A percentile compares a stretch with the other conserved stretches of the same genome.
These are phyloP conservation scores for Blastocystis sp. DNA, from an alignment of 352 stramenopile species.

Conservation along the genomic window DNA sequence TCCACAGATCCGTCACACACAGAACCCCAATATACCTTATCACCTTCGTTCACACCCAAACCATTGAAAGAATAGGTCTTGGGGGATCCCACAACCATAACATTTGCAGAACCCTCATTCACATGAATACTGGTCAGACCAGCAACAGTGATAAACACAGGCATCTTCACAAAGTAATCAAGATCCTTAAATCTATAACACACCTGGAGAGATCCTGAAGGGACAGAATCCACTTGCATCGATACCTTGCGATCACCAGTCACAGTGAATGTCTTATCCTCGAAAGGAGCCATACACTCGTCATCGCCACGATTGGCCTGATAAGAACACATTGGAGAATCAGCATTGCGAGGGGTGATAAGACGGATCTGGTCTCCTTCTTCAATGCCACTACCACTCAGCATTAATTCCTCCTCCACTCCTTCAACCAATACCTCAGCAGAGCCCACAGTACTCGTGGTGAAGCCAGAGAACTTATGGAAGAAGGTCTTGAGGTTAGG, in stretches of 20 bases:
- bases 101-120: conserved; percentile 8
- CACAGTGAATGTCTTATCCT: conserved; percentile 54
- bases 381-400: conserved; percentile 7
- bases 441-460: not conserved
- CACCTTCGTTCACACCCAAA: not conserved
- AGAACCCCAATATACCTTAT: conserved; percentile 47
- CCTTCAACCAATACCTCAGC: conserved; percentile 3
- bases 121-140: conserved; percentile 10
- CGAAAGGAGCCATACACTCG: conserved; percentile 44
- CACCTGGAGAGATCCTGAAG: conserved; percentile 45
- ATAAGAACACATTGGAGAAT: not conserved
- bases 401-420: conserved; percentile 14
- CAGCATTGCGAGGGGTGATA: conserved; percentile 7
- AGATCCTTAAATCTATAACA: conserved; percentile 64
- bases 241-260: not conserved
- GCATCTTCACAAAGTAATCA: conserved; percentile 64
- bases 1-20: not conserved
- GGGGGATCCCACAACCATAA: conserved; percentile 26
- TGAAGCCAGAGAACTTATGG: conserved; percentile 28
- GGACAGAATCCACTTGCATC: conserved; percentile 27
- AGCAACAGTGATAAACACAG: conserved; percentile 49
- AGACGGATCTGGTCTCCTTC: conserved; percentile 58
- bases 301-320: not conserved
- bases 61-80: conserved; percentile 66
- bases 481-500: not conserved